phyloP scores from a whole-genome alignment of 257 asterid genomes.

The Petunia axillaris region DNA sequence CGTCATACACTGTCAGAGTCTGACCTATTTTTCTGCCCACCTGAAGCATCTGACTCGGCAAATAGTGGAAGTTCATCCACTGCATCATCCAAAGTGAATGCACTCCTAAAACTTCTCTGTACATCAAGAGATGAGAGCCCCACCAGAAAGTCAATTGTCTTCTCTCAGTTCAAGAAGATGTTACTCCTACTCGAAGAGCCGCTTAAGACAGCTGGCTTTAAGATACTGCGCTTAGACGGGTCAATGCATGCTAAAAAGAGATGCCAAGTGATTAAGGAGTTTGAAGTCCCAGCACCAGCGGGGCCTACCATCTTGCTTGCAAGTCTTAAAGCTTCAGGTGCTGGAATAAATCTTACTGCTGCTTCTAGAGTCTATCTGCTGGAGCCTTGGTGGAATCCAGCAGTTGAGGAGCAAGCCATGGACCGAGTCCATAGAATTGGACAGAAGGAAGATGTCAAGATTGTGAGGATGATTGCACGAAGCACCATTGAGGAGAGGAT shows the following conservation, averaged over 20 bases:
- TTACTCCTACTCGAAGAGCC: conserved; percentile 72
- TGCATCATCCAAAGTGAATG: conserved; percentile 69
- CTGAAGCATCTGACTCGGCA: conserved; percentile 46
- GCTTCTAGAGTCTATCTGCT: conserved; percentile 80
- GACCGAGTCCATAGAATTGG: conserved; percentile 95
- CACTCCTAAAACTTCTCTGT: conserved; percentile 63
- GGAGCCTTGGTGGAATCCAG: conserved; percentile 99
- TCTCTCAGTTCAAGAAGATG: conserved; percentile 84
- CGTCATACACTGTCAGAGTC: conserved; percentile 70
- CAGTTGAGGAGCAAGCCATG: conserved; percentile 95
- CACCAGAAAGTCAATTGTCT: conserved; percentile 65
- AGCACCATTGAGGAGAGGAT: conserved; percentile 81
- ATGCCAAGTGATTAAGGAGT: conserved; percentile 64
- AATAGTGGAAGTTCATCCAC: conserved; percentile 32
- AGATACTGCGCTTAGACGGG: conserved; percentile 72
- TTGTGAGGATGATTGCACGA: conserved; percentile 77
- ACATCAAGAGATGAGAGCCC: conserved; percentile 52
- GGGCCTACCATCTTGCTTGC: conserved; percentile 89
- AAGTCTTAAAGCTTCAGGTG: conserved; percentile 76
- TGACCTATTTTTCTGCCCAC: conserved; percentile 63
- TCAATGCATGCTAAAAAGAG: conserved; percentile 66
- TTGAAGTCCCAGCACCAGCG: conserved; percentile 51
- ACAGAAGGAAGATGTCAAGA: conserved; percentile 66
- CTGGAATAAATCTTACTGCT: conserved; percentile 78
- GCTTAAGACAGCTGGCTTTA: conserved; percentile 67